Evolutionary conservation across 2,329 filamentous ascomycete species (phyloP), one percentile per base, ranked within the genome.

Genomic region (Trichoderma sp.): DNA sequence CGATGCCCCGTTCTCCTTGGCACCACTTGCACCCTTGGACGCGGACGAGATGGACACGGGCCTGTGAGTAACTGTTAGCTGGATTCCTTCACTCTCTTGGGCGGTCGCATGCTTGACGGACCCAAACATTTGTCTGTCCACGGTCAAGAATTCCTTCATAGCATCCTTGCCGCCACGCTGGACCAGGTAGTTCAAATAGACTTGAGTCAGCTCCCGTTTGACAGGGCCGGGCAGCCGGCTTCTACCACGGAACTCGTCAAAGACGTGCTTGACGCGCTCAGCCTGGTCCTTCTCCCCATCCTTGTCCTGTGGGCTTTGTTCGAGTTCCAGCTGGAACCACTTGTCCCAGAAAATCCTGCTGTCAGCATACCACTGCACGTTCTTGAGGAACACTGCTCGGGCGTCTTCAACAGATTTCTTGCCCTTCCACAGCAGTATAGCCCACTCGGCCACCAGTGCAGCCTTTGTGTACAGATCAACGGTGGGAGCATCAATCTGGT

Each of bases 81-180:
- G 34, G 45, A 35, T 57, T 57, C 37, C 52, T 65, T 65, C 63
- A 19, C 25, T 59, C 32, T 60, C 53, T 48, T 29, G 39, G 32
- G 32, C 50, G 22, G 10, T 22, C 22, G 57, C 53, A 56, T 54
- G 42, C 22, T 39, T 35, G 52, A 74, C 87, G 79, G 81, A 90
- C 89, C 95, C 95, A 77, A 96, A 95, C 69, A 97, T 87, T 77
- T 97, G 92, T 52, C 89, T 87, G 76, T 99, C 94, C 39, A 98
- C 82, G 68, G 85, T 82, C 75, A 97, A 84, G 77, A 94, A 97
- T 73, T 94, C 90, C 79, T 93, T 92, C 81, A 96, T 94, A 2
- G 92, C 87, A 35, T 94, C 88, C 77, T 93, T 92, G 69, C 88
- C 89, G 15, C 94, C 94, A 64, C 92, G 86, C 73, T 96, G 90